Percentiles rank a stretch among this genome's conserved stretches.
Conservation (phyloP, 352 stramenopile species). For the Thraustotheca clavata region DNA sequence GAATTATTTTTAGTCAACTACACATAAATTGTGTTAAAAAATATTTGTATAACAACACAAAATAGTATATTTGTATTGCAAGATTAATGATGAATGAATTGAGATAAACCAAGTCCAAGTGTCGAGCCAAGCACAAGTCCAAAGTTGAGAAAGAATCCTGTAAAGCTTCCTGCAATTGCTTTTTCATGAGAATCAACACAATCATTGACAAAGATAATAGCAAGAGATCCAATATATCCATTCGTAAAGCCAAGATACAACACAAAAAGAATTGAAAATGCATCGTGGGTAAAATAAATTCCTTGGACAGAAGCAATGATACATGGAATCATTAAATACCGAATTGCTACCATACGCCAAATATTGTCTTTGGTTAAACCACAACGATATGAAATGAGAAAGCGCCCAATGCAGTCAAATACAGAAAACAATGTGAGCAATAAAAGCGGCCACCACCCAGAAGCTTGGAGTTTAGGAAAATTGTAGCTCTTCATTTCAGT, state of each 20-base stretch:
- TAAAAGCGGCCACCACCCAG: conserved; percentile 75
- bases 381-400: conserved; percentile 59
- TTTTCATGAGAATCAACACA: conserved; percentile 61
- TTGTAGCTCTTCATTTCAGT: conserved; percentile 79
- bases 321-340: conserved; percentile 54
- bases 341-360: conserved; percentile 48
- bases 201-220: conserved; percentile 78
- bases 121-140: conserved; percentile 72
- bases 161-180: conserved; percentile 65
- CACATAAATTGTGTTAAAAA: no score
- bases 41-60: no score
- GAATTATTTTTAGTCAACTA: no score
- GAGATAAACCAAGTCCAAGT: conserved; percentile 50
- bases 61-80: no score
- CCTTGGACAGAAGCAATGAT: conserved; percentile 65
- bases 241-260: conserved; percentile 63
- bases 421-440: conserved; percentile 70
- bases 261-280: conserved; percentile 65
- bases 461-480: conserved; percentile 56
- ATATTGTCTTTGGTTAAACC: conserved; percentile 51
- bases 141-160: conserved; percentile 79
- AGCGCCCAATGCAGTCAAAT: conserved; percentile 58
- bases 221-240: conserved; percentile 68
- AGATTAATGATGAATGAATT: conserved; percentile 32
- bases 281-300: conserved; percentile 56